These are phyloP conservation scores for Oxytropis ochrocephala DNA, from an alignment of 306 rosid genomes.

Conservation along the genomic window DNA sequence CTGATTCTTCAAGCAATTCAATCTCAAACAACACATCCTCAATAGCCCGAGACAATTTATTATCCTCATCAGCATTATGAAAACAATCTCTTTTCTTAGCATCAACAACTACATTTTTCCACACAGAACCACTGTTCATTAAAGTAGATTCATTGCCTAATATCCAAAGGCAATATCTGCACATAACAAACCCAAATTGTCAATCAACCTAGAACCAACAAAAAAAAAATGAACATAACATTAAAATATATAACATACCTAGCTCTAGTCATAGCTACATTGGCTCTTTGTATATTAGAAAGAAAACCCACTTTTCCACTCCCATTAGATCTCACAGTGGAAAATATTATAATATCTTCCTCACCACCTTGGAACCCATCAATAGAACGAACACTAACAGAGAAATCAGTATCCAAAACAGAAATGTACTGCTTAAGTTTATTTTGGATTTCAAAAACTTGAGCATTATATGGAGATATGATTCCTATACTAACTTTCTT, in stretches of 20 bases:
- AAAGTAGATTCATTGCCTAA: constrained; percentile 41
- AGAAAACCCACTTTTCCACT: constrained; percentile 42
- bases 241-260: constrained; percentile 23
- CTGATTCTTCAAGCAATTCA: background rate
- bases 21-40: constrained; percentile 5
- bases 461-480: constrained; percentile 54
- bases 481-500: constrained; percentile 48
- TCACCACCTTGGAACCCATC: constrained; percentile 68
- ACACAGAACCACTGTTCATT: constrained; percentile 10
- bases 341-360: constrained; percentile 42
- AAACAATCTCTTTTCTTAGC: constrained; percentile 37
- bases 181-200: background rate
- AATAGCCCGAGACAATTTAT: constrained; percentile 25
- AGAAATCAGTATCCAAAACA: constrained; percentile 8
- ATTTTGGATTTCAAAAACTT: constrained; percentile 38
- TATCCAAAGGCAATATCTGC: constrained; percentile 46
- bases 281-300: constrained; percentile 36
- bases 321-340: constrained; percentile 32
- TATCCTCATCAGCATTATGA: background rate
- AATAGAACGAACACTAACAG: constrained; percentile 37
- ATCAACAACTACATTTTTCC: constrained; percentile 29
- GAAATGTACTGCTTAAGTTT: constrained; percentile 12
- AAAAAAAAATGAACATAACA: background rate
- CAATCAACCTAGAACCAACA: background rate
- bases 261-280: constrained; percentile 54